Evolutionary conservation across 179 eudicot species (phyloP).

Genomic region (Silene coronaria): DNA sequence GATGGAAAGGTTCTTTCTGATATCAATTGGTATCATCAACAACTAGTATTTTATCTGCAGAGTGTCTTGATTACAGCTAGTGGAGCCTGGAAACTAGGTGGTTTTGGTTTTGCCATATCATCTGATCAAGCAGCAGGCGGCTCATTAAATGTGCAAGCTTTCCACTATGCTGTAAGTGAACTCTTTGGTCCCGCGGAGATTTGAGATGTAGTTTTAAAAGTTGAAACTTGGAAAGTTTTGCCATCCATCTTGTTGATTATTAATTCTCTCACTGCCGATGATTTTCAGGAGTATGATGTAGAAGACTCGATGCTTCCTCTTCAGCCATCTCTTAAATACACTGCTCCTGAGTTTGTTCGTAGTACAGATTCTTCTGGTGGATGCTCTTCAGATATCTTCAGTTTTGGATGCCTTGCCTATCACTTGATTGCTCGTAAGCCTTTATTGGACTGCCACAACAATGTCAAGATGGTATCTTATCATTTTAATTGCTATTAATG

Average conservation of each 20-base stretch:
- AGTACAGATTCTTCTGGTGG: slow-evolving; percentile 66
- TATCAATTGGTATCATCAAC: not conserved
- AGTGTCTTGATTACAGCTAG: slow-evolving; percentile 71
- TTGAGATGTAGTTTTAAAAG: not conserved
- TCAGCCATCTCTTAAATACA: slow-evolving; percentile 92
- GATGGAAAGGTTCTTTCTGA: not conserved
- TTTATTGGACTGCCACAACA: slow-evolving; percentile 95
- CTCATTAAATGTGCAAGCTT: slow-evolving; percentile 47
- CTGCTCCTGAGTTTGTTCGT: slow-evolving; percentile 92
- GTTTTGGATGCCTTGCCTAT: slow-evolving; percentile 91
- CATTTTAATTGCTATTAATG: slow-evolving; percentile 21
- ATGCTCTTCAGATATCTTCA: slow-evolving; percentile 75
- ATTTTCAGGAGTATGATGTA: slow-evolving; percentile 81
- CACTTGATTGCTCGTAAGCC: slow-evolving; percentile 87
- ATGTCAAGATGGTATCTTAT: slow-evolving; percentile 84
- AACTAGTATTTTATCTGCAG: slow-evolving; percentile 40
- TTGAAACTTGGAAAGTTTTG: not conserved
- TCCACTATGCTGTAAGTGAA: slow-evolving; percentile 85
- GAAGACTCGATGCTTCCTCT: slow-evolving; percentile 94
- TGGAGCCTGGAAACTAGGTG: slow-evolving; percentile 99
- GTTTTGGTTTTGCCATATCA: slow-evolving; percentile 89
- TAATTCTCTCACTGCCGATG: not conserved
- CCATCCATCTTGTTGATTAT: not conserved
- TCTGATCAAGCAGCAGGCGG: slow-evolving; percentile 61
- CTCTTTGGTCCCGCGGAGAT: slow-evolving; percentile 3